phyloP scores from a whole-genome alignment of 495 filamentous ascomycete genomes.

The Tuber melanosporum region DNA sequence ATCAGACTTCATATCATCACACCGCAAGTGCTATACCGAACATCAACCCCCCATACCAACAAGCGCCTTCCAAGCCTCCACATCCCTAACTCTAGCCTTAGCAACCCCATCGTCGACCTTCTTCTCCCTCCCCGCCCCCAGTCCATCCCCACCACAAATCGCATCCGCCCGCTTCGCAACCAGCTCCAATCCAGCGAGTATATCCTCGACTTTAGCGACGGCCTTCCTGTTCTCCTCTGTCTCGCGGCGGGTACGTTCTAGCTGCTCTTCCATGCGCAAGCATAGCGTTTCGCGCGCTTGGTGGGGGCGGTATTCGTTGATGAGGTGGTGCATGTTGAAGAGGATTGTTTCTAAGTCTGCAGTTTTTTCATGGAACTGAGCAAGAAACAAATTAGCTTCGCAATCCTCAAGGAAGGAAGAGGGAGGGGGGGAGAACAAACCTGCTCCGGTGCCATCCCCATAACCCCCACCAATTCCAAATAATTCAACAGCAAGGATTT shows the following conservation, averaged over 20 bases:
- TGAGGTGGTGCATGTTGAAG: slow-evolving; percentile 79
- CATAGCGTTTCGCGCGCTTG: slow-evolving; percentile 89
- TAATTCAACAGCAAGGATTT: slow-evolving; percentile 81
- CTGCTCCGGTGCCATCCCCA: slow-evolving; percentile 57
- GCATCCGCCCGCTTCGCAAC: slow-evolving; percentile 23
- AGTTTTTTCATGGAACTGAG: slow-evolving; percentile 52
- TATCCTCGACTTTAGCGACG: slow-evolving; percentile 63
- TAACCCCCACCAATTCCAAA: slow-evolving; percentile 66
- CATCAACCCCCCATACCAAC: slow-evolving; percentile 12
- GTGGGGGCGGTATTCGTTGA: slow-evolving; percentile 93
- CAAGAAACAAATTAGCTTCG: neutral
- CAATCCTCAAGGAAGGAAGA: neutral
- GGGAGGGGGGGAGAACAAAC: slow-evolving; percentile 37
- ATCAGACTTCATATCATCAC: neutral
- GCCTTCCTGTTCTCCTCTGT: slow-evolving; percentile 66
- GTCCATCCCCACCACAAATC: slow-evolving; percentile 12
- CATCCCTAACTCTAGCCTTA: slow-evolving; percentile 29
- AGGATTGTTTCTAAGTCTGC: slow-evolving; percentile 70
- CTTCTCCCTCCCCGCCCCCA: slow-evolving; percentile 27
- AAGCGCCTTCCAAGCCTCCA: slow-evolving; percentile 25
- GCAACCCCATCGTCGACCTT: slow-evolving; percentile 32
- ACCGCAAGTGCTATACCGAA: neutral
- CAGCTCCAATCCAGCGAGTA: slow-evolving; percentile 51
- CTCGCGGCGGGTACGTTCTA: slow-evolving; percentile 67
- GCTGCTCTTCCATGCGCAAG: slow-evolving; percentile 81